Conservation (phyloP, 148 eudicot species). For the Amaranthus cruentus region DNA sequence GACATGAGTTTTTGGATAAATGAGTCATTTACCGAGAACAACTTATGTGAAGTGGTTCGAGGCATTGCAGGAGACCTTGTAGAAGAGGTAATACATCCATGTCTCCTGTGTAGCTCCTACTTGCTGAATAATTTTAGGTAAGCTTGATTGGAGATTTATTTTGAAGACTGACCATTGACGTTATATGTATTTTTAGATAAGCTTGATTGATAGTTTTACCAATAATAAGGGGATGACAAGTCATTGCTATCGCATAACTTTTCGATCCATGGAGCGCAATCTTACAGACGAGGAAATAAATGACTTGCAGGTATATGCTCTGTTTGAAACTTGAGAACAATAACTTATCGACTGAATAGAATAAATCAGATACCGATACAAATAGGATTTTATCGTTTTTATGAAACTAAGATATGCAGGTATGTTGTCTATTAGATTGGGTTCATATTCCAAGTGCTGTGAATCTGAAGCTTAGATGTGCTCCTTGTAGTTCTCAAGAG, state of each 20-base stretch:
- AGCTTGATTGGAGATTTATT: no score
- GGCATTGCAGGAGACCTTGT: slow-evolving; percentile 92
- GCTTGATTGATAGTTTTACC: slow-evolving; percentile 72
- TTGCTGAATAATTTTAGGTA: not conserved
- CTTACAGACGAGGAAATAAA: slow-evolving; percentile 91
- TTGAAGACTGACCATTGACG: not conserved
- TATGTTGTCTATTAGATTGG: no score
- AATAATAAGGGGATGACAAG: slow-evolving; percentile 97
- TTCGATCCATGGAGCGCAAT: slow-evolving; percentile 95
- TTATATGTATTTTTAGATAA: slow-evolving; percentile 41
- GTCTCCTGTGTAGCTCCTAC: not conserved
- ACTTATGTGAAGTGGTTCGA: slow-evolving; percentile 90
- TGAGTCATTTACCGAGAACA: slow-evolving; percentile 89
- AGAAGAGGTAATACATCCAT: slow-evolving; percentile 62
- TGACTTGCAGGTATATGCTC: slow-evolving; percentile 66
- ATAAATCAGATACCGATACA: no score
- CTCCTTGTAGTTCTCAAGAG: no score
- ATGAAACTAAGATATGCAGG: no score
- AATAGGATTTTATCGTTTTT: no score
- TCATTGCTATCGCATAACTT: slow-evolving; percentile 86
- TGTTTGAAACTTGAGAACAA: not conserved
- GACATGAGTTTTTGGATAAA: slow-evolving; percentile 95
- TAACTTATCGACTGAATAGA: no score
- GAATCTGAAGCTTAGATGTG: no score
- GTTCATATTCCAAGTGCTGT: no score